These are phyloP conservation scores for Monosporozyma servazzii DNA, from an alignment of 805 yeast genomes.

Conservation along the genomic window DNA sequence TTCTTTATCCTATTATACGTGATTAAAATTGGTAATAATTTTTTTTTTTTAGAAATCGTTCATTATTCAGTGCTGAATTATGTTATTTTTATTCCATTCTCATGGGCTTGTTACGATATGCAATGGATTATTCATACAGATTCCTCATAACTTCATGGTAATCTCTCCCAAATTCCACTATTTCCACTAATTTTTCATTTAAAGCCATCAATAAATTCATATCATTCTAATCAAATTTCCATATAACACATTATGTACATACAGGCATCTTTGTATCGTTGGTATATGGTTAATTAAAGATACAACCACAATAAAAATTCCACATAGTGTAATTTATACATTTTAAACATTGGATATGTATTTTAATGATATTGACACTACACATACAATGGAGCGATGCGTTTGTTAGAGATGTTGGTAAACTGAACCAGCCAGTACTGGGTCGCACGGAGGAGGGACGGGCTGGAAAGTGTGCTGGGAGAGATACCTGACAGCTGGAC, in stretches of 20 bases:
- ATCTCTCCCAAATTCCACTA: not conserved
- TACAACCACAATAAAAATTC: not conserved
- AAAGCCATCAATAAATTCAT: not conserved
- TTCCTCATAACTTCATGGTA: not conserved
- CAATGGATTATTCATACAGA: no score
- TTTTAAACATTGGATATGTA: not conserved
- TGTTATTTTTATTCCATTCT: no score
- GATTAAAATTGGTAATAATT: not conserved
- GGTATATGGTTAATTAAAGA: not conserved
- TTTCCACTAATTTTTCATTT: not conserved
- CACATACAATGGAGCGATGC: not conserved
- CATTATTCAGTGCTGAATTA: no score
- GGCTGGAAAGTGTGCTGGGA: no score
- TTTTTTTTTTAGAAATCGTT: not conserved
- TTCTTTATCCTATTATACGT: not conserved
- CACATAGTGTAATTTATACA: not conserved
- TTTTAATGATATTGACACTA: not conserved
- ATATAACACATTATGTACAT: not conserved
- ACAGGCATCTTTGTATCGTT: slow-evolving; percentile 3
- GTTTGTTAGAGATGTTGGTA: not conserved
- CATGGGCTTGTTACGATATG: no score
- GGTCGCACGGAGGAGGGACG: no score
- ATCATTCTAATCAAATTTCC: not conserved
- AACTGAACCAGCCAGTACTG: not conserved
- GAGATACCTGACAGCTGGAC: no score